A percentile compares a stretch with the other conserved stretches of the same genome.
phyloP scores from a whole-genome alignment of 352 stramenopile genomes.

The Pythium phragmiticola region DNA sequence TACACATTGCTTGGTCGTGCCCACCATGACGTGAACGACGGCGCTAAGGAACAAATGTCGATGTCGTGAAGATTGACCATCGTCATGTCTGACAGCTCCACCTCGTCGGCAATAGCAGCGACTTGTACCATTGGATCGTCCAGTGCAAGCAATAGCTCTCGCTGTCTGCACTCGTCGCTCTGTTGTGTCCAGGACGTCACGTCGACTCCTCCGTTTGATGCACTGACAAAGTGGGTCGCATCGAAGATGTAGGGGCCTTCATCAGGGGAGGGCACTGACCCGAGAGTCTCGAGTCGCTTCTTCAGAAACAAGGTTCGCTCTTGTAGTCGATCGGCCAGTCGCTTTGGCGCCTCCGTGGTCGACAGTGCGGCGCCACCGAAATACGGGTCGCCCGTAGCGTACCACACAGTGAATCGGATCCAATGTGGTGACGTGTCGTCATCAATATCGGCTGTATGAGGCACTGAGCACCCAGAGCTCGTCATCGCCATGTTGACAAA shows the following conservation, averaged over 20 bases:
- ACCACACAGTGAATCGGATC: constrained; percentile 57
- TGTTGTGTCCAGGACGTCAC: constrained; percentile 34
- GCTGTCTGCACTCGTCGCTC: constrained; percentile 37
- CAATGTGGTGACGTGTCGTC: constrained; percentile 30
- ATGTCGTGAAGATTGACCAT: constrained; percentile 37
- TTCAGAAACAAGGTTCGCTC: constrained; percentile 22
- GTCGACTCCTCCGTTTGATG: background rate
- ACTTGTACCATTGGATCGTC: constrained; percentile 58
- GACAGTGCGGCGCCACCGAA: background rate
- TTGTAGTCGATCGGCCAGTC: constrained; percentile 2
- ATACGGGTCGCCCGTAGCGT: constrained; percentile 29
- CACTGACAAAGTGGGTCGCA: background rate
- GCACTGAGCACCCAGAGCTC: constrained; percentile 31
- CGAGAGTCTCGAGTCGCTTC: constrained; percentile 10
- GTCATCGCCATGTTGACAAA: constrained; percentile 40
- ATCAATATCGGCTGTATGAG: constrained; percentile 27
- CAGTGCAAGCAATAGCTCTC: constrained; percentile 54
- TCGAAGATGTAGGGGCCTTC: constrained; percentile 53
- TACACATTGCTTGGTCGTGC: constrained; percentile 40
- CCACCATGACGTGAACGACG: constrained; percentile 65
- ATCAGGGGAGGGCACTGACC: background rate
- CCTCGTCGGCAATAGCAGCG: constrained; percentile 49
- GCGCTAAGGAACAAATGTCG: constrained; percentile 46
- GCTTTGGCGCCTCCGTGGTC: background rate
- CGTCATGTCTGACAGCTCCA: constrained; percentile 56